phyloP scores from a whole-genome alignment of 139 green algal genomes.

The Coccomyxa sp. region DNA sequence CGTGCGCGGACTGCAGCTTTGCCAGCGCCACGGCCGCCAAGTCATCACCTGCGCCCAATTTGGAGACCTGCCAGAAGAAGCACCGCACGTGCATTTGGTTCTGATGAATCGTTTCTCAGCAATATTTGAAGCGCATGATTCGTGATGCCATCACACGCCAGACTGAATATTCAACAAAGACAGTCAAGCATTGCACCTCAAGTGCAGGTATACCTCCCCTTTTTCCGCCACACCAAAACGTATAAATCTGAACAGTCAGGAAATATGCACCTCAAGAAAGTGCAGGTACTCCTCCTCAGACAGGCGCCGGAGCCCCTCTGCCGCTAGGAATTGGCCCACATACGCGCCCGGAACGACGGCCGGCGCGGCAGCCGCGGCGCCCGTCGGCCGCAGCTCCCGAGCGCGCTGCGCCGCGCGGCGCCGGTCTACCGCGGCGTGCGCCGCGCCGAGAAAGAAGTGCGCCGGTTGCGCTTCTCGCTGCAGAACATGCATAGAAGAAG shows the following conservation, averaged over 20 bases:
- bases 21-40: constrained; percentile 14
- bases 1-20: constrained; percentile 25
- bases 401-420: constrained; percentile 12
- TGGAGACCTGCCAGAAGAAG: constrained; percentile 10
- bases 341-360: constrained; percentile 12
- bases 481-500: background rate
- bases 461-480: constrained; percentile 33
- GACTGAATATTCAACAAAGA: no score
- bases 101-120: background rate
- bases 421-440: constrained; percentile 30
- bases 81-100: background rate
- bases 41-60: constrained; percentile 5
- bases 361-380: background rate
- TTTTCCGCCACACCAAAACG: no score
- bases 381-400: background rate
- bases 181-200: no score
- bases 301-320: background rate
- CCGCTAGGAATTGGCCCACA: constrained; percentile 26
- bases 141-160: no score
- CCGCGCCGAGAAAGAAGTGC: constrained; percentile 30
- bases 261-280: background rate
- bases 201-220: no score
- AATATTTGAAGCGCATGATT: background rate
- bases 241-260: no score
- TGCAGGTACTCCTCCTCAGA: background rate